phyloP scores from a whole-genome alignment of 1,139 yeast species.

The Starmera stellimalicola region DNA sequence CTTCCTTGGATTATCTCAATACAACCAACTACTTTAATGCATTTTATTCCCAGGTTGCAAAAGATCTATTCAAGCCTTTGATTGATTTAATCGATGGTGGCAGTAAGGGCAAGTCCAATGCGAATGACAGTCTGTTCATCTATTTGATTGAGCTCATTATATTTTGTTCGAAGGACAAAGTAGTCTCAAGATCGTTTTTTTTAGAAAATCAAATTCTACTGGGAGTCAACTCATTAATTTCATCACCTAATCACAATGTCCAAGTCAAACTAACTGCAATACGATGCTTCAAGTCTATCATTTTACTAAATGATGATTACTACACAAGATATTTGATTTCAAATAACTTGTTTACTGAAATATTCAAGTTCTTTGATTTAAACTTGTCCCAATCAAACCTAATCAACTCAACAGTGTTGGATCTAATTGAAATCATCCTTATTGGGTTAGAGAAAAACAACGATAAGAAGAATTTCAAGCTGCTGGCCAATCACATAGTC shows the following conservation, averaged over 20 bases:
- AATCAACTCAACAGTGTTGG: constrained; percentile 69
- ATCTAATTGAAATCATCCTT: constrained; percentile 49
- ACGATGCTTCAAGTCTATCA: constrained; percentile 50
- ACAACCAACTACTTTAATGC: constrained; percentile 45
- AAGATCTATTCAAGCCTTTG: constrained; percentile 43
- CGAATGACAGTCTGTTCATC: constrained; percentile 33
- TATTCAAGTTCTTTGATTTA: constrained; percentile 42
- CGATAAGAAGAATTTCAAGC: constrained; percentile 32
- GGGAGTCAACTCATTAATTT: constrained; percentile 41
- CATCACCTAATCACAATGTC: constrained; percentile 26
- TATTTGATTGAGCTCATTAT: constrained; percentile 62
- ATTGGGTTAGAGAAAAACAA: constrained; percentile 19
- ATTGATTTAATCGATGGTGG: constrained; percentile 21
- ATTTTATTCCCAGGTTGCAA: constrained; percentile 58
- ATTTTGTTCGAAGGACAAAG: constrained; percentile 49
- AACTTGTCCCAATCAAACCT: constrained; percentile 49
- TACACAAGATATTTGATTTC: constrained; percentile 49
- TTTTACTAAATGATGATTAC: constrained; percentile 51
- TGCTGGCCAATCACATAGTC: constrained; percentile 41
- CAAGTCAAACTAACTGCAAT: constrained; percentile 58
- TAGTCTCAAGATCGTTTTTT: constrained; percentile 50
- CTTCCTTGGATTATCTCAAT: constrained; percentile 29
- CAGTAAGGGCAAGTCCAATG: constrained; percentile 8
- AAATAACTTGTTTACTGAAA: constrained; percentile 41
- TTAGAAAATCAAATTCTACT: constrained; percentile 43